phyloP scores from a whole-genome alignment of 1,139 yeast genomes.

The Taphrina sp. region DNA sequence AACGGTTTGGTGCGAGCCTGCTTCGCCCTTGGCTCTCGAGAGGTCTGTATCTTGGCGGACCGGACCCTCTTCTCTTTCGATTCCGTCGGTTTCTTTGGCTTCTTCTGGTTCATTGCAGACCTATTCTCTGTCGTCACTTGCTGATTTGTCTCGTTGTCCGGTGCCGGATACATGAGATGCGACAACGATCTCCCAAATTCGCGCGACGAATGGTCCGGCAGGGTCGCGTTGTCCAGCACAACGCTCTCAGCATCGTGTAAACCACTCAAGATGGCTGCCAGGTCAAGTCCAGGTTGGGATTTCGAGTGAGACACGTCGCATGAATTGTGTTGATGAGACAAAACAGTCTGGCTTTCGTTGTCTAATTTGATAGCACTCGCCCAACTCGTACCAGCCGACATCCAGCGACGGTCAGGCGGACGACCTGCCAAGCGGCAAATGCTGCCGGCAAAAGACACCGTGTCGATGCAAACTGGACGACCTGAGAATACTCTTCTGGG shows the following conservation, averaged over 20 bases:
- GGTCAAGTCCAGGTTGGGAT: background rate
- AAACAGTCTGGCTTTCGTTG: too few species aligned
- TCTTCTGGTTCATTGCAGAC: background rate
- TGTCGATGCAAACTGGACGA: too few species aligned
- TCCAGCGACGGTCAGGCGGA: too few species aligned
- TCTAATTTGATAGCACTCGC: too few species aligned
- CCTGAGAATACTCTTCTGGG: too few species aligned
- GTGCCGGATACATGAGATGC: constrained; percentile 4
- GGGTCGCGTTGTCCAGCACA: background rate
- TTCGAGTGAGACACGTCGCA: background rate
- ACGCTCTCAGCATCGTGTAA: background rate
- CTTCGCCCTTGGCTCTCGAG: background rate
- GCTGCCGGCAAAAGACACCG: too few species aligned
- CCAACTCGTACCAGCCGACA: too few species aligned
- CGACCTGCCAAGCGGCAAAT: too few species aligned
- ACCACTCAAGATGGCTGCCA: constrained; percentile 4
- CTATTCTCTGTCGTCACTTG: background rate
- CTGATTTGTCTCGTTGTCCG: background rate
- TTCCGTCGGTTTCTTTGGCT: background rate
- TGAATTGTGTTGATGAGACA: constrained; percentile 12
- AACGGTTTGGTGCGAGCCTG: background rate
- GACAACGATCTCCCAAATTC: constrained; percentile 3
- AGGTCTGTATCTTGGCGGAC: background rate
- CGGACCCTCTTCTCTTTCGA: constrained; percentile 6
- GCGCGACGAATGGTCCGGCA: background rate